A percentile compares a stretch with the other conserved stretches of the same genome.
phyloP scores from a whole-genome alignment of 176 grass and related monocot species.

The Phyllostachys edulis region DNA sequence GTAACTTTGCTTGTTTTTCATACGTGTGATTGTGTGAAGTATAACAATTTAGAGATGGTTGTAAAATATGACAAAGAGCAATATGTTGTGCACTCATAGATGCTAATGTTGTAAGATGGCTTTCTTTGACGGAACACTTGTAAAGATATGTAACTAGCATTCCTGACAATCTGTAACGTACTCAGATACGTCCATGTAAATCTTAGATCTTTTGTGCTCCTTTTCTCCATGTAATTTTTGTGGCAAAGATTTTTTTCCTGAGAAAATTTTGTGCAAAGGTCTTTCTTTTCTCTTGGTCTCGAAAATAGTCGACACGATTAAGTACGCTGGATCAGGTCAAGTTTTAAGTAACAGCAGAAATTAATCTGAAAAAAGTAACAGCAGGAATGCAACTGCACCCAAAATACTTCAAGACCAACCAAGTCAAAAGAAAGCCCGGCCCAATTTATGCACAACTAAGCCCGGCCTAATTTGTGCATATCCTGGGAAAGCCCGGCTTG shows the following conservation, averaged over 20 bases:
- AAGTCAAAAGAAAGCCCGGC: not conserved
- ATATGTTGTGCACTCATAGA: not conserved
- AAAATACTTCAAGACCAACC: not conserved
- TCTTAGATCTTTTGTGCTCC: not conserved
- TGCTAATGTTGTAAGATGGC: slow-evolving; percentile 28
- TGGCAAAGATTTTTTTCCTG: not conserved
- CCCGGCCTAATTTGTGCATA: not conserved
- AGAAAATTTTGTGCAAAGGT: not conserved
- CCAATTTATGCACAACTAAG: not conserved
- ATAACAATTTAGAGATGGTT: slow-evolving; percentile 8
- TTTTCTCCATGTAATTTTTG: not conserved
- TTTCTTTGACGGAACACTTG: not conserved
- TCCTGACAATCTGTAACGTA: slow-evolving; percentile 1
- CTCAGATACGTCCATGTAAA: not conserved
- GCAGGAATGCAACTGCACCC: not conserved
- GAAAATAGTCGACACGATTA: not conserved
- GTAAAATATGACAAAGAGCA: slow-evolving; percentile 25
- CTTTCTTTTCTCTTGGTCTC: not conserved
- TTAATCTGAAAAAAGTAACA: not conserved
- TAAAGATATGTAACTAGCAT: slow-evolving; percentile 1
- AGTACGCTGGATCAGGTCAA: not conserved
- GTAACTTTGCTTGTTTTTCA: not conserved
- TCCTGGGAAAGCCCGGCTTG: no score
- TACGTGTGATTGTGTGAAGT: slow-evolving; percentile 20
- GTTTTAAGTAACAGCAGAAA: not conserved